These are phyloP conservation scores for Styphnolobium japonicum DNA, from an alignment of 306 rosid genomes.

Conservation along the genomic window DNA sequence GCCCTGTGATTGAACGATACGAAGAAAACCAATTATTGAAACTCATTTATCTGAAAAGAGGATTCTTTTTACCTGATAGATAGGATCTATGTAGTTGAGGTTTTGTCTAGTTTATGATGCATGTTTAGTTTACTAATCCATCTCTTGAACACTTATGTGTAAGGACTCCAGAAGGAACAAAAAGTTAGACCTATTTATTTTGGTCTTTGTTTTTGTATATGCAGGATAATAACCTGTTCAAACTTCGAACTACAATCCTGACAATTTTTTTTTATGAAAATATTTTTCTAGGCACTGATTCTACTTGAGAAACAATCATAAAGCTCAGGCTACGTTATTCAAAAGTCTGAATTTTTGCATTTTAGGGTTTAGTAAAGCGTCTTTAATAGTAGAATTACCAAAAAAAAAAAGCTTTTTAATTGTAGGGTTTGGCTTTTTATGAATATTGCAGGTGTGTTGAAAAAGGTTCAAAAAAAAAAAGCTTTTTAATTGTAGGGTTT, in stretches of 20 bases:
- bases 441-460: constrained; percentile 51
- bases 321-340: background rate
- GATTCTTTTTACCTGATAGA: background rate
- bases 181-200: background rate
- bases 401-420: no score
- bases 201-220: background rate
- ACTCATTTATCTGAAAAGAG: background rate
- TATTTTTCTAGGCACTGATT: background rate
- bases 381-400: background rate
- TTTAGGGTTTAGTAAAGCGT: background rate
- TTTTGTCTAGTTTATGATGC: background rate
- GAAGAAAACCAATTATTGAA: background rate
- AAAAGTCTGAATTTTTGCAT: background rate
- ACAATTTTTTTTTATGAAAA: background rate
- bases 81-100: background rate
- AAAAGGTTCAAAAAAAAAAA: no score
- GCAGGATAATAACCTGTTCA: background rate
- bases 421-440: constrained; percentile 19
- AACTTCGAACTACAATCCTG: background rate
- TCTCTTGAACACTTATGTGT: background rate
- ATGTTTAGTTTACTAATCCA: background rate
- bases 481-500: no score
- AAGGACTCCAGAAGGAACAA: background rate
- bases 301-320: background rate
- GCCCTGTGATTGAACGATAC: background rate